Evolutionary conservation across 1,284 basidiomycete genomes (phyloP), one percentile per base, ranked within the genome.

Genomic region (Ceratobasidium sp.): DNA sequence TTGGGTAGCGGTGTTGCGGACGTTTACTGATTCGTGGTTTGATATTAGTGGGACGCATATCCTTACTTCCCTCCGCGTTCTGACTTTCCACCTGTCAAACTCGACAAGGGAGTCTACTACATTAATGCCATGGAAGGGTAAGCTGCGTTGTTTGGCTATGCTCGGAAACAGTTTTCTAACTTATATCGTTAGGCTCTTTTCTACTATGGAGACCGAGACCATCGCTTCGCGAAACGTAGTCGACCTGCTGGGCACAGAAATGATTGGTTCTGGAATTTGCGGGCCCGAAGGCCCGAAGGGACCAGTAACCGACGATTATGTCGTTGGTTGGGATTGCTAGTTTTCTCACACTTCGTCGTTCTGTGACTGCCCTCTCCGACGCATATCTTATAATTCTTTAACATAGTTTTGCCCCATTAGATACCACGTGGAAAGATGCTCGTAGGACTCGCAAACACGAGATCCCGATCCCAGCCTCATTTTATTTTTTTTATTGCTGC

Each of bases 171-270:
- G 1, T 21, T 23, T 8, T 5, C 52, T 41, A 34, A 43, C 65
- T 46, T 3, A 9, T 45, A 43, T 41, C 21, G 61, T 4, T 74
- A 92, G 91, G 48, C 85, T 92, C 76, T 90, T 92, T 58, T 91
- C 89, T 12, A 92, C 91, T 8, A 96, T 97, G 95, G 95, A 98
- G 81, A 97, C 96, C 0, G 89, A 94, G 80, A 96, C 93, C 0
- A 82, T 97, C 48, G 86, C 92, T 0, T 88, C 92, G 0, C 88
- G 94, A 46, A 96, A 97, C 79, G 85, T 91, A 28, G 92, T 94
- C 58, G 92, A 93, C 75, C 82, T 92, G 30, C 83, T 93, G 26
- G 83, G 93, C 18, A 83, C 86, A 28, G 88, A 92, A 45, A 85
- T 89, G 77, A 94, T 89, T 77, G 80, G 84, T 46, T 81, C 85